Evolutionary conservation across 2,329 filamentous ascomycete genomes (phyloP), one percentile per base, ranked within the genome.

Genomic region (Penicillium brasilianum): DNA sequence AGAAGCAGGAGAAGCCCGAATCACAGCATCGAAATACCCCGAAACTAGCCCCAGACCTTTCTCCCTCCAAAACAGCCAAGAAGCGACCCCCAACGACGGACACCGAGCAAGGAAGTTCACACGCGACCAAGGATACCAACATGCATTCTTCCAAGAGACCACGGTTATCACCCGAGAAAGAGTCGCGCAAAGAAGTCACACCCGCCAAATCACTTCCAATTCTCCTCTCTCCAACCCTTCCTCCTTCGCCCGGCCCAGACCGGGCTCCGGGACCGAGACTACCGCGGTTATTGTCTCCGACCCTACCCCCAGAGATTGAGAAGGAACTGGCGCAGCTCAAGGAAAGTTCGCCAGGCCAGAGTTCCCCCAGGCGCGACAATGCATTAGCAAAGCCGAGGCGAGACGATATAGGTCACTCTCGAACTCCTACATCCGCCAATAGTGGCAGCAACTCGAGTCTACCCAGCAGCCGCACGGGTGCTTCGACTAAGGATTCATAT

Each of bases 271-370:
- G 66, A 20, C 72, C 74, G 28, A 77, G 72, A 57, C 72, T 87
- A 18, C 85, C 85, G 11, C 78, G 80, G 10, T 78, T 86, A 37
- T 74, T 87, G n/a, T 87, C 85, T 4, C 85, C 85, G 3, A 85
- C 83, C 14, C 76, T 88, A 4, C 85, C 85, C 7, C 78, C 82
- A 2, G 82, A 82, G 56, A 80, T 88, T 48, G 82, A 84, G 66
- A 82, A 80, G 59, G 82, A 85, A 58, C 71, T 87, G 28, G 78
- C 76, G 8, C 72, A 79, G 59, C 76, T 80, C 37, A 68, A 78
- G 30, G 77, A 78, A 43, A 74, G 73, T 36, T 71, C 76, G 20
- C 56, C 68, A 6, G 37, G 61, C 52, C 63, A 67, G 3, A 64
- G 54, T 28, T 65, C 67, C 6, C 68, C 69, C 20, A 73, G 67